Evolutionary conservation across 1,284 basidiomycete genomes (phyloP).

Genomic region (Cutaneotrichosporon cutaneum): DNA sequence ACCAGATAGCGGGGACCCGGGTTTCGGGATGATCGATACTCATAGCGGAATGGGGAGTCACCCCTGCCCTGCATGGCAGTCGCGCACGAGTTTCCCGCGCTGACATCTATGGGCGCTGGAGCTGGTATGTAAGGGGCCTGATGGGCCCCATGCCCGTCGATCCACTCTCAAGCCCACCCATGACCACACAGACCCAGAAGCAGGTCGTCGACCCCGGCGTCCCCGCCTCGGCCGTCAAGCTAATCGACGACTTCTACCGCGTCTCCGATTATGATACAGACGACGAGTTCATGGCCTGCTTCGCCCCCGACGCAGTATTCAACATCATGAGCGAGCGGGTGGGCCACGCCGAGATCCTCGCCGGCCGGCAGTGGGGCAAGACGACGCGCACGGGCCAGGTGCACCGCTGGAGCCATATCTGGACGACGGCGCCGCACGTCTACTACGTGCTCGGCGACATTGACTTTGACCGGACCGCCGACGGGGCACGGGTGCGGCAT

Average conservation of each 20-base stretch:
- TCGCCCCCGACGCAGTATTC: constrained; percentile 2
- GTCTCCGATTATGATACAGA: not conserved
- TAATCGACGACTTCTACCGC: constrained; percentile 6
- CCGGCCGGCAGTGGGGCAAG: not conserved
- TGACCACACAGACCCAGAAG: no score
- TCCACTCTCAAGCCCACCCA: no score
- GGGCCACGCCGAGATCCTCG: not conserved
- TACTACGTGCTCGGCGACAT: not conserved
- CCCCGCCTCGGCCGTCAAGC: constrained; percentile 1
- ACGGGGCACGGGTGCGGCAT: not conserved
- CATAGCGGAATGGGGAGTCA: no score
- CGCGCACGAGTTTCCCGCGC: no score
- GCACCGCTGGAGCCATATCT: not conserved
- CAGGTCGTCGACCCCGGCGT: not conserved
- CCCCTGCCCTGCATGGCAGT: no score
- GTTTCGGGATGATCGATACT: no score
- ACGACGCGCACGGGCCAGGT: not conserved
- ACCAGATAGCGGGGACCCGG: no score
- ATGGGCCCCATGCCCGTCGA: no score
- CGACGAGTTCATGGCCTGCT: constrained; percentile 1
- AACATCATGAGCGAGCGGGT: not conserved
- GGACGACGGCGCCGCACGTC: constrained; percentile 1
- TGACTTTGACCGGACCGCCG: constrained; percentile 8
- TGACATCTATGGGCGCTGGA: no score
- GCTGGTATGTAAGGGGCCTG: no score